Conservation (phyloP, 1,284 basidiomycete genomes). For the Malassezia caprae region DNA sequence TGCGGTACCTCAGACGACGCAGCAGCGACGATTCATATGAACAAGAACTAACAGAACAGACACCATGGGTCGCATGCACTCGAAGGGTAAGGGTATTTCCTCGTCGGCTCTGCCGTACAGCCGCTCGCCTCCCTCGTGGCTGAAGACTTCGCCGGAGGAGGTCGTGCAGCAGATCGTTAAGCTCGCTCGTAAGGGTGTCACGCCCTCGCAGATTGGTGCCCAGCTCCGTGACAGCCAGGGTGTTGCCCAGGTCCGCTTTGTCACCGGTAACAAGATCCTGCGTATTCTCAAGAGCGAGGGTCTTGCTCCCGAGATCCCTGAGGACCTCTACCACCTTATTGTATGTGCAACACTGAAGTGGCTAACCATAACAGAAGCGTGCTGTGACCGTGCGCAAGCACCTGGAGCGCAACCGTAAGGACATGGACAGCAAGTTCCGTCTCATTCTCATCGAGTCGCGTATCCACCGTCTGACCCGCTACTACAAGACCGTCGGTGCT, state of each 20-base stretch:
- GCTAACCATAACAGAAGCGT: constrained; percentile 60
- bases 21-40: not conserved
- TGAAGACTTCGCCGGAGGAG: constrained; percentile 90
- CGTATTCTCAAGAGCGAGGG: constrained; percentile 93
- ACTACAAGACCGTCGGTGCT: constrained; percentile 98
- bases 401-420: constrained; percentile 94
- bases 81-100: constrained; percentile 50
- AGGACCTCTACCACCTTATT: constrained; percentile 98
- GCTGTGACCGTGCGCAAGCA: constrained; percentile 98
- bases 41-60: not conserved
- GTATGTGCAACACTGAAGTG: constrained; percentile 1
- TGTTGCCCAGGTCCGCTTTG: constrained; percentile 86
- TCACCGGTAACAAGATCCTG: constrained; percentile 98
- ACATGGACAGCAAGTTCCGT: constrained; percentile 71
- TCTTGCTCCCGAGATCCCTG: constrained; percentile 92
- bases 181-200: constrained; percentile 92
- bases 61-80: constrained; percentile 48
- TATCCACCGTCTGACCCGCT: constrained; percentile 86
- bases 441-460: constrained; percentile 95
- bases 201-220: constrained; percentile 96
- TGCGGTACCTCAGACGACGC: not conserved
- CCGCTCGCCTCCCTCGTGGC: constrained; percentile 86
- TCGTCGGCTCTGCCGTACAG: constrained; percentile 96
- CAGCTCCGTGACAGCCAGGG: constrained; percentile 95
- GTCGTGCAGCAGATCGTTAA: constrained; percentile 94